Conservation (phyloP, 2,329 filamentous ascomycete genomes). For the Neonectria faginata region DNA sequence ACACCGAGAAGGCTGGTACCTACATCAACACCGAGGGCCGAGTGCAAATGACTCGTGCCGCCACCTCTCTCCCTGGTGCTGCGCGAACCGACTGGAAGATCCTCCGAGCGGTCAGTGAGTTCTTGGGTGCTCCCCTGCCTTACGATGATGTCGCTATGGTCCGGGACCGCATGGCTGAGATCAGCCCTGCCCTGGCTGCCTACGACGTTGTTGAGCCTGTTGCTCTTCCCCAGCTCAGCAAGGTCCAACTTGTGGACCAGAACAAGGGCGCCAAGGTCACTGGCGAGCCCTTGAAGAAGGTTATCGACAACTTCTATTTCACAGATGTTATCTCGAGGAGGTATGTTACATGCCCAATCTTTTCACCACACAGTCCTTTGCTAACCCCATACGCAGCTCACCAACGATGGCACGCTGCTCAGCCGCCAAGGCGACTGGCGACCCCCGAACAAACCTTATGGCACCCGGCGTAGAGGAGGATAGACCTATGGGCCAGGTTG, state of each 20-base stretch:
- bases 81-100: conserved; percentile 99
- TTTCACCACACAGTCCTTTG: conserved; percentile 27
- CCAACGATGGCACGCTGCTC: conserved; percentile 99
- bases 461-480: conserved; percentile 75
- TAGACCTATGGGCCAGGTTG: conserved; percentile 70
- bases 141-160: conserved; percentile 94
- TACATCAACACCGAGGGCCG: conserved; percentile 99
- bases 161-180: conserved; percentile 93
- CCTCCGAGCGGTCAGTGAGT: conserved; percentile 90
- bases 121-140: conserved; percentile 85
- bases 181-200: conserved; percentile 87
- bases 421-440: conserved; percentile 86
- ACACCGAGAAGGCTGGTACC: conserved; percentile 96
- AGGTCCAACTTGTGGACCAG: conserved; percentile 94
- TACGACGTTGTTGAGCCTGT: conserved; percentile 93
- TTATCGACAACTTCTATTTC: conserved; percentile 97
- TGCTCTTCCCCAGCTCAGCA: conserved; percentile 80
- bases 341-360: conserved; percentile 63
- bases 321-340: conserved; percentile 97
- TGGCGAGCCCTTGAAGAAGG: conserved; percentile 81
- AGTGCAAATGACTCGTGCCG: conserved; percentile 91
- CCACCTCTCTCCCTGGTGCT: conserved; percentile 88
- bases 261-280: conserved; percentile 88
- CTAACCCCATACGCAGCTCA: conserved; percentile 70
- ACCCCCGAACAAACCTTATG: conserved; percentile 84